Base-by-base conservation (phyloP, 1,139 yeast species). In the Diutina mesorugosa region DNA sequence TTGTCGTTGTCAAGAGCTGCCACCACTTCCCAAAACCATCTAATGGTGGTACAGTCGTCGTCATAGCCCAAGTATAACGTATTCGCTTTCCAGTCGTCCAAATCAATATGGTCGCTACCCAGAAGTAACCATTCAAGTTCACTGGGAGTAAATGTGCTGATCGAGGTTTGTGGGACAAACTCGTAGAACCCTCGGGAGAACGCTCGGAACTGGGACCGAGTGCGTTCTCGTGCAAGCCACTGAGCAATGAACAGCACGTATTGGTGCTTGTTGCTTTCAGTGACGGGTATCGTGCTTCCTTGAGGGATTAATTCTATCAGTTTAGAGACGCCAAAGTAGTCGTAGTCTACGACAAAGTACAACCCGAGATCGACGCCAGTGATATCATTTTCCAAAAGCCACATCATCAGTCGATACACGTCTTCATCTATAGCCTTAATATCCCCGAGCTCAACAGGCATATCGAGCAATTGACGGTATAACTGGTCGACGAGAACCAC, bases 371-470 rank as follows among this genome's bases (percentile, higher is more conserved):
- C 21, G 1, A 91, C 77, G 59, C 66, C 80, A 35, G 95, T 87
- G 64, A 93, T 91, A 69, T 90, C 97, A 68, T 93, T 91, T 65
- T 93, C 97, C 61, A 90, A 76, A 68, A 90, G 89, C 99, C 99
- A 93, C 67, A 90, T 89, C 72, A 93, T 77, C 41, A 96, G 91
- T 67, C 95, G 83, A 73, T 89, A 90, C 72, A 90, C 90, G 67
- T 95, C 99, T n/a, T 96, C 93, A 72, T 93, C 99, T 59, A 93
- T 97, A 70, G 97, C 96, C 72, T 93, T 99, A 96, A 93, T 88
- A 73, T 93, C 99, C 70, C 90, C 96, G 63, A 93, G 76, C 3
- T 90, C 93, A 61, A 93, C 96, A 76, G 90, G 90, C 73, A 93
- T 93, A 68, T 85, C 89, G 64, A 93, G 79, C 88, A 93, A 90